phyloP scores from a whole-genome alignment of 768 basidiomycete genomes.

The Saitozyma podzolica region DNA sequence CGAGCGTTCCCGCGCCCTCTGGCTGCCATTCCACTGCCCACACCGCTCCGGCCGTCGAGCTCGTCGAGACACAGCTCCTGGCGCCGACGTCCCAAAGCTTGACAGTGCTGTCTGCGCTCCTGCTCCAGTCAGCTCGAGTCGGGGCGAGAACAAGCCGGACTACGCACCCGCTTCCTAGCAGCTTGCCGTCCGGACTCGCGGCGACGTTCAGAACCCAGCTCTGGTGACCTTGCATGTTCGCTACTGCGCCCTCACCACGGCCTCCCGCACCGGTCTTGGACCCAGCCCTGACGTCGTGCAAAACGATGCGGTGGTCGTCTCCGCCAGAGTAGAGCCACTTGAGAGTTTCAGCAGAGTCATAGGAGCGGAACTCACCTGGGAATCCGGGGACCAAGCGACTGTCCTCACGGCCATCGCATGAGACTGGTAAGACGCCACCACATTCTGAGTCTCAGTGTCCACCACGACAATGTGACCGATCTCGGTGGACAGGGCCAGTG shows the following conservation, averaged over 20 bases:
- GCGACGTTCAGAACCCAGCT: slow-evolving; percentile 87
- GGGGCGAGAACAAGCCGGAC: background rate
- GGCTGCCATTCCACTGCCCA: slow-evolving; percentile 53
- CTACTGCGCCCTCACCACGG: slow-evolving; percentile 70
- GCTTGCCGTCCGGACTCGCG: slow-evolving; percentile 75
- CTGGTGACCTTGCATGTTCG: slow-evolving; percentile 80
- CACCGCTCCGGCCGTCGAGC: slow-evolving; percentile 36
- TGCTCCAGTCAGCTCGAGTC: slow-evolving; percentile 10
- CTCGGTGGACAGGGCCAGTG: slow-evolving; percentile 78
- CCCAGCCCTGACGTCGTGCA: slow-evolving; percentile 76
- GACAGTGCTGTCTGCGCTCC: slow-evolving; percentile 47
- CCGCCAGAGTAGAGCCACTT: slow-evolving; percentile 86
- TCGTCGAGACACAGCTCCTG: slow-evolving; percentile 43
- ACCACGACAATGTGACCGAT: slow-evolving; percentile 85
- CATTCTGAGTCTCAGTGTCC: slow-evolving; percentile 68
- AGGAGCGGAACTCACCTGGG: slow-evolving; percentile 60
- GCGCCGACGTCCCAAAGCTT: slow-evolving; percentile 51
- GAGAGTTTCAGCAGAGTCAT: background rate
- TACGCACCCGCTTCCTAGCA: slow-evolving; percentile 76
- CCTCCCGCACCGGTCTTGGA: slow-evolving; percentile 59
- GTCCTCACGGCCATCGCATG: slow-evolving; percentile 89
- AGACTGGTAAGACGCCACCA: slow-evolving; percentile 73
- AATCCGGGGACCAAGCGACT: slow-evolving; percentile 84
- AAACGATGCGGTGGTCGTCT: slow-evolving; percentile 85
- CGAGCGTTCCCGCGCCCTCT: slow-evolving; percentile 24